Evolutionary conservation across 305 asterid species (phyloP).

Genomic region (Fraxinus dipetala): DNA sequence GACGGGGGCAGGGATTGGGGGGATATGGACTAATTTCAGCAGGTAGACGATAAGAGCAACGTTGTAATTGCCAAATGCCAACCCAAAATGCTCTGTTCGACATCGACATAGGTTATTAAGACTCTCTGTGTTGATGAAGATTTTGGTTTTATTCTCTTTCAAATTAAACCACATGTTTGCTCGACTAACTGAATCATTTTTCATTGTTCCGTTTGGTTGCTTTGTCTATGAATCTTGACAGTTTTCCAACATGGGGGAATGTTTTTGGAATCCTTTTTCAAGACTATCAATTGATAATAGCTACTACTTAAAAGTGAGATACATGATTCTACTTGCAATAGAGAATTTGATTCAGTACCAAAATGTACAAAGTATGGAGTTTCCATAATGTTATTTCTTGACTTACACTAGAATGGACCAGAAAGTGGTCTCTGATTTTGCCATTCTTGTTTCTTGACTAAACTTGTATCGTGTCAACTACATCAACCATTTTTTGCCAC

Average conservation of each 20-base stretch:
- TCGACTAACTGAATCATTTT: not conserved
- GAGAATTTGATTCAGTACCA: constrained; percentile 25
- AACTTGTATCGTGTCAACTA: not conserved
- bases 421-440: constrained; percentile 21
- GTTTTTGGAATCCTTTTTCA: constrained; percentile 21
- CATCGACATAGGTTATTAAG: constrained; percentile 25
- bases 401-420: constrained; percentile 15
- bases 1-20: too few species aligned
- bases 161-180: not conserved
- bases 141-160: not conserved
- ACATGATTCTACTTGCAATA: constrained; percentile 21
- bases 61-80: constrained; percentile 38
- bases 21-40: constrained; percentile 30
- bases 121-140: not conserved
- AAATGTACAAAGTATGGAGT: not conserved
- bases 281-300: constrained; percentile 21
- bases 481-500: not conserved
- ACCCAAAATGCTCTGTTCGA: constrained; percentile 23
- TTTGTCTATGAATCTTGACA: not conserved
- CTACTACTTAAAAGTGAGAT: constrained; percentile 10
- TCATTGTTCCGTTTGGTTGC: not conserved
- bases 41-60: constrained; percentile 16
- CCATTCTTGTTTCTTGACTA: constrained; percentile 25
- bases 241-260: not conserved
- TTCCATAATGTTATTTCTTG: constrained; percentile 7